Evolutionary conservation across 208 protist species (phyloP).

Genomic region (Trypanosomatidae sp.): DNA sequence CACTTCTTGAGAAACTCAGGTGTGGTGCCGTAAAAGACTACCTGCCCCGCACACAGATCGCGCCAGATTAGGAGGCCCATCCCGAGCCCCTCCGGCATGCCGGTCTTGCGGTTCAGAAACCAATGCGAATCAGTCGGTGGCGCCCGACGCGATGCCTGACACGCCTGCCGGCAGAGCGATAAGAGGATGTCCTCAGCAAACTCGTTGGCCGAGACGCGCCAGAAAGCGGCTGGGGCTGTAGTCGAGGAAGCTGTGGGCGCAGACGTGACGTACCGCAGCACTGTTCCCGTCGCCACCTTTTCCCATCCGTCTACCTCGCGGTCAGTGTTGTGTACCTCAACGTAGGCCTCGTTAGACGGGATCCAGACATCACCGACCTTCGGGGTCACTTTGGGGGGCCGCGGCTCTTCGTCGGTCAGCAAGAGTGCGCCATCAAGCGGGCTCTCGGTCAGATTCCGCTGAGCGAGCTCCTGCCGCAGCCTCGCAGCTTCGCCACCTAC

Average conservation of each 20-base stretch:
- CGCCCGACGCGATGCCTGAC: slow-evolving; percentile 37
- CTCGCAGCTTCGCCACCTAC: slow-evolving; percentile 35
- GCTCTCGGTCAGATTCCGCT: slow-evolving; percentile 44
- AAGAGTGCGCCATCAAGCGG: slow-evolving; percentile 28
- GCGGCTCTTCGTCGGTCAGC: slow-evolving; percentile 24
- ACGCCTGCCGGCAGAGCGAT: slow-evolving; percentile 51
- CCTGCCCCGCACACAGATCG: slow-evolving; percentile 29
- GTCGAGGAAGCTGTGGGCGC: not conserved
- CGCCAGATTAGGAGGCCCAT: slow-evolving; percentile 42
- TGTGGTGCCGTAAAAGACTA: slow-evolving; percentile 46
- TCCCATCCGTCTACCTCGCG: slow-evolving; percentile 7
- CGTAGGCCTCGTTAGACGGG: slow-evolving; percentile 32
- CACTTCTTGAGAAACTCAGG: slow-evolving; percentile 51
- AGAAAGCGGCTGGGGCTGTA: not conserved
- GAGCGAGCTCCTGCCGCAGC: slow-evolving; percentile 40
- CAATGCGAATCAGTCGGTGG: slow-evolving; percentile 47
- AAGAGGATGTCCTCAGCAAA: slow-evolving; percentile 61
- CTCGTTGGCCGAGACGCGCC: slow-evolving; percentile 24
- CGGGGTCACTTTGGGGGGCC: slow-evolving; percentile 9
- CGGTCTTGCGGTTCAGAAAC: slow-evolving; percentile 33
- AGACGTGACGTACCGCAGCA: slow-evolving; percentile 29
- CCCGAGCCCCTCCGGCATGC: slow-evolving; percentile 30
- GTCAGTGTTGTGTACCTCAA: not conserved
- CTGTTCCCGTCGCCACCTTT: slow-evolving; percentile 27
- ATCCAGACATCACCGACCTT: slow-evolving; percentile 42